These are phyloP conservation scores for Brassica hybrid DNA, from an alignment of 441 rosid species.

Conservation along the genomic window DNA sequence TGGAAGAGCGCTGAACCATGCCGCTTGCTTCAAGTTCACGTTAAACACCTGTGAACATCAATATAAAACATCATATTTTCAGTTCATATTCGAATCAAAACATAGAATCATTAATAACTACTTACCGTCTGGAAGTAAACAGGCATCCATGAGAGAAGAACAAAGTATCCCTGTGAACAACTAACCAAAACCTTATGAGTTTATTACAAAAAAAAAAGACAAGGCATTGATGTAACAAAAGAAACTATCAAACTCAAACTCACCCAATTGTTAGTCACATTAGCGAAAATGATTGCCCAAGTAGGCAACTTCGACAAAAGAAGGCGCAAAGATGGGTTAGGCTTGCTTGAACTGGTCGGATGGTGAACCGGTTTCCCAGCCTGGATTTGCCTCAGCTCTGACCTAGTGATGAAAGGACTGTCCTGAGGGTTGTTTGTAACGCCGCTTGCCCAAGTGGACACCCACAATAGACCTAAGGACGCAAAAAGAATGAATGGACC, in stretches of 20 bases:
- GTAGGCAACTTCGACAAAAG: slow-evolving; percentile 76
- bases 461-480: slow-evolving; percentile 72
- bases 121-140: slow-evolving; percentile 88
- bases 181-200: slow-evolving; percentile 17
- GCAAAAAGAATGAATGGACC: slow-evolving; percentile 88
- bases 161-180: slow-evolving; percentile 84
- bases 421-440: slow-evolving; percentile 73
- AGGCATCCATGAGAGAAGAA: slow-evolving; percentile 99
- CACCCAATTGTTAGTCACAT: slow-evolving; percentile 92
- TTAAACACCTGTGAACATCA: slow-evolving; percentile 60
- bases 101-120: background rate
- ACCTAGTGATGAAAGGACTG: slow-evolving; percentile 47
- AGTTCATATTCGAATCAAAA: background rate
- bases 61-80: background rate
- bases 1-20: slow-evolving; percentile 98
- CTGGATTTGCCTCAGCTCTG: too few relatives aligned
- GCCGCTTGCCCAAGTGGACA: slow-evolving; percentile 59
- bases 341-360: background rate
- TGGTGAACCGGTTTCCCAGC: slow-evolving; percentile 31
- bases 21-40: slow-evolving; percentile 91
- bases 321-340: slow-evolving; percentile 59
- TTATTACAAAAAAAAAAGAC: background rate
- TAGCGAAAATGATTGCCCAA: slow-evolving; percentile 90
- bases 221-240: background rate
- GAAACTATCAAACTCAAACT: slow-evolving; percentile 34